Percentiles rank a stretch among this genome's conserved stretches.
These are phyloP conservation scores for Trichoderma gracile DNA, from an alignment of 2,329 filamentous ascomycete genomes.

Conservation along the genomic window DNA sequence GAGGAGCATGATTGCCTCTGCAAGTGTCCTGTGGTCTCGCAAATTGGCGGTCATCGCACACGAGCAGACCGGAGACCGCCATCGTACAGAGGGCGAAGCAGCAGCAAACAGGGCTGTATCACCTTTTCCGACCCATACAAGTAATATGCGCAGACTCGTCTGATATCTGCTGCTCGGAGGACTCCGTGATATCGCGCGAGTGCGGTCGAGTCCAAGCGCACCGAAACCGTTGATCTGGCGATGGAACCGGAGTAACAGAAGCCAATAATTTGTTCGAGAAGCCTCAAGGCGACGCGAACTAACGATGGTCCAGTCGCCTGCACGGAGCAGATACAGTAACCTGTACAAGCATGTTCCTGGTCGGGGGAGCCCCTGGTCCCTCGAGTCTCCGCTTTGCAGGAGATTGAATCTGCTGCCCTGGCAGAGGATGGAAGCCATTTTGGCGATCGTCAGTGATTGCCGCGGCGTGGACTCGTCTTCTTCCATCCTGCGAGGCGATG, in stretches of 20 bases:
- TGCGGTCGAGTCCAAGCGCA: slow-evolving; percentile 3
- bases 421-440: not conserved
- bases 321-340: slow-evolving; percentile 5
- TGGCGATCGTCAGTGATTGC: slow-evolving; percentile 21
- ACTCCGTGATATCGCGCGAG: slow-evolving; percentile 3
- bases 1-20: not conserved
- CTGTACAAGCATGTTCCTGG: slow-evolving; percentile 4
- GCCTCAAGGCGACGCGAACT: slow-evolving; percentile 10
- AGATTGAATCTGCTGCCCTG: not conserved
- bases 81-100: not conserved
- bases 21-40: not conserved
- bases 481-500: not conserved
- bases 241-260: slow-evolving; percentile 1
- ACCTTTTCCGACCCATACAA: not conserved
- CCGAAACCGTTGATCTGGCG: slow-evolving; percentile 7
- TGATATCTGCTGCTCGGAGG: slow-evolving; percentile 5
- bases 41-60: no score
- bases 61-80: no score
- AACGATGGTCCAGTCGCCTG: not conserved
- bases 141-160: not conserved
- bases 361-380: slow-evolving; percentile 1
- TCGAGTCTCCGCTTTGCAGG: slow-evolving; percentile 12
- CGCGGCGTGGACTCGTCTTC: not conserved
- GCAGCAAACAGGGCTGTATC: slow-evolving; percentile 8
- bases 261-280: slow-evolving; percentile 19